Evolutionary conservation across 2,329 filamentous ascomycete species (phyloP), one percentile per base, ranked within the genome.

Genomic region (Dactylonectria macrodidyma): DNA sequence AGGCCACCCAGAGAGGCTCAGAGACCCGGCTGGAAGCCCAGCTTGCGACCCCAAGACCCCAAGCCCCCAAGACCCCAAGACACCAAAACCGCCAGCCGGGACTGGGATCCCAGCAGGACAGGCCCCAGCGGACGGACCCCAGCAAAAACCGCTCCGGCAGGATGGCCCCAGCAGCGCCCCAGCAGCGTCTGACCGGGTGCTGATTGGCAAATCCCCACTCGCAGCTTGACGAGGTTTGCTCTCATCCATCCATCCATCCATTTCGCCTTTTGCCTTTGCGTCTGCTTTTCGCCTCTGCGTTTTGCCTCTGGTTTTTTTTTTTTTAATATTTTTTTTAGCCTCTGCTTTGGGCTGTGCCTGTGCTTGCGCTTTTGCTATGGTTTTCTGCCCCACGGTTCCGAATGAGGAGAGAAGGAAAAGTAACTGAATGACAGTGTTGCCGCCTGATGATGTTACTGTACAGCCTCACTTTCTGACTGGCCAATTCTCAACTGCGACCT

Each of bases 171-270:
- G 50, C 36, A 56, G 63, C 51, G 63, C 51, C 63, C 63, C 63
- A 66, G 63, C 63, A 66, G 63, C 63, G 54, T 36, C 58, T 46
- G 59, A 41, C 58, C 59, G 30, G 59, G 63, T 66, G 63, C 52
- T 66, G 63, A 66, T 66, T 66, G 51, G 44, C 36, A 59, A 60
- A 62, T 61, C 60, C n/a, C 63, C 63, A 66, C 63, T 57, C 22
- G 44, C 24, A 57, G 10, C 16, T 57, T 38, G 24, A 56, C 36
- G 44, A 19, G 44, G 16, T 26, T 55, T 34, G 58, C 36, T 62
- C 58, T 50, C 52, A 65, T 64, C 52, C 62, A 59, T 65, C 48
- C 38, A 65, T 57, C 54, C 56, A 60, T 60, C 50, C 36, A 36
- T 36, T 54, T 38, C 30, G 30, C 30, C 19, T 36, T 54, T 34